Conservation (phyloP, 2,329 filamentous ascomycete genomes). For the Talaromyces atroroseus region DNA sequence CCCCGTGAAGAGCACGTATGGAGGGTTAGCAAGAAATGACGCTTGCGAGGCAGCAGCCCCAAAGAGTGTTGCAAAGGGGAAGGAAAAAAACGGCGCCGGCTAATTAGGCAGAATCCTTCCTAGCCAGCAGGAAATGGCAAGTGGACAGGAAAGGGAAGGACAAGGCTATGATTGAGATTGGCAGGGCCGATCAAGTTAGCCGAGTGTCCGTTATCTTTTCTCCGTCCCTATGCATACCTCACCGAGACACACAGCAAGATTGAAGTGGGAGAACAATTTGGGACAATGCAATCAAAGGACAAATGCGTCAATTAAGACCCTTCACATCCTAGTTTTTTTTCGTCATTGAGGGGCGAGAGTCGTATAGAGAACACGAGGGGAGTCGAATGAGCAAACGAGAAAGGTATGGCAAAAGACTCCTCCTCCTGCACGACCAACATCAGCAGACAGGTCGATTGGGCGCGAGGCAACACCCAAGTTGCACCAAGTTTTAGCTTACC, state of each 20-base stretch:
- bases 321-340: slow-evolving; percentile 13
- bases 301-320: slow-evolving; percentile 8
- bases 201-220: slow-evolving; percentile 8
- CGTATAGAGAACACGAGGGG: slow-evolving; percentile 14
- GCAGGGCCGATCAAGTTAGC: slow-evolving; percentile 5
- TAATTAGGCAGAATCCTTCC: slow-evolving; percentile 1
- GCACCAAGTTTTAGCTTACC: slow-evolving; percentile 16
- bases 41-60: slow-evolving; percentile 1
- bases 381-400: slow-evolving; percentile 12
- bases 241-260: not conserved
- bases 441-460: slow-evolving; percentile 15
- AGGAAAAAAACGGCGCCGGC: slow-evolving; percentile 3
- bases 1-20: not conserved
- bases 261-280: not conserved
- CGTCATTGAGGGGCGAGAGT: slow-evolving; percentile 10
- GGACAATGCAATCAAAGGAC: slow-evolving; percentile 5
- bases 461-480: slow-evolving; percentile 5
- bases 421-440: slow-evolving; percentile 14
- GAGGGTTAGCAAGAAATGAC: not conserved
- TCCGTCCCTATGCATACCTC: not conserved
- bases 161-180: not conserved
- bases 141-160: not conserved
- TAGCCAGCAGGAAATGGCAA: not conserved
- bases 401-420: slow-evolving; percentile 4
- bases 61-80: not conserved